A percentile compares a stretch with the other conserved stretches of the same genome.
These are phyloP conservation scores for Rhodosorus marinus DNA, from an alignment of 23 red algal genomes.

Conservation along the genomic window DNA sequence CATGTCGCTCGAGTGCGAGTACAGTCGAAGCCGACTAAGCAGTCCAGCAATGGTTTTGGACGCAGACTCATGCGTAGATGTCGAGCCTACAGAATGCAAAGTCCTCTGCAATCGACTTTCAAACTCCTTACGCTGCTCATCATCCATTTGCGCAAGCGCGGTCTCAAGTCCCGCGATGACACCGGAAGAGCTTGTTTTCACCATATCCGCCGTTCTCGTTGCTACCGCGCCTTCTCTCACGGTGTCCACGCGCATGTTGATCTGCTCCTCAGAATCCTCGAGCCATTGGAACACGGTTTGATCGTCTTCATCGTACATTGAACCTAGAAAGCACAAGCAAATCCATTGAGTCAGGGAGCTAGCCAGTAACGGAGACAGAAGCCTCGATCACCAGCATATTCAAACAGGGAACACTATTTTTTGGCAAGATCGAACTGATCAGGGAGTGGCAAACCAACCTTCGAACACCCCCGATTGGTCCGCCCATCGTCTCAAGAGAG, in stretches of 20 bases:
- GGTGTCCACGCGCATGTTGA: conserved; percentile 38
- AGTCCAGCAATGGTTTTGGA: too few species aligned
- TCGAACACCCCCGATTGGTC: conserved; percentile 13
- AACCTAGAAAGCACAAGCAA: conserved; percentile 1
- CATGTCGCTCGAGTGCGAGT: too few species aligned
- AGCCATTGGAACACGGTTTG: conserved; percentile 76
- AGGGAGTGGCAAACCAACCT: background rate
- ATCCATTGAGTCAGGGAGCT: background rate
- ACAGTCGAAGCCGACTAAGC: too few species aligned
- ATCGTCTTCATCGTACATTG: conserved; percentile 21
- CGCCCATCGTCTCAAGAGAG: conserved; percentile 60
- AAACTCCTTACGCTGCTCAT: background rate
- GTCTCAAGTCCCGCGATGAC: conserved; percentile 44
- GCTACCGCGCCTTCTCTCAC: conserved; percentile 31
- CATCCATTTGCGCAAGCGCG: conserved; percentile 6
- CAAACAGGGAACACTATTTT: background rate
- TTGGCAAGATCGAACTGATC: background rate
- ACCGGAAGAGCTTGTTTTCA: conserved; percentile 17
- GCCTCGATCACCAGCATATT: conserved; percentile 9
- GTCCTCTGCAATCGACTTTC: background rate
- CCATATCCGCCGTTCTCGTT: conserved; percentile 5
- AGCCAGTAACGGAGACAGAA: background rate
- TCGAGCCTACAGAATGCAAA: too few species aligned
- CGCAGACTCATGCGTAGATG: too few species aligned
- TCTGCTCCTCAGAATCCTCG: conserved; percentile 52